Percentiles rank a stretch among this genome's conserved stretches.
These are phyloP conservation scores for Candida pseudoglaebosa DNA, from an alignment of 805 yeast genomes.

Conservation along the genomic window DNA sequence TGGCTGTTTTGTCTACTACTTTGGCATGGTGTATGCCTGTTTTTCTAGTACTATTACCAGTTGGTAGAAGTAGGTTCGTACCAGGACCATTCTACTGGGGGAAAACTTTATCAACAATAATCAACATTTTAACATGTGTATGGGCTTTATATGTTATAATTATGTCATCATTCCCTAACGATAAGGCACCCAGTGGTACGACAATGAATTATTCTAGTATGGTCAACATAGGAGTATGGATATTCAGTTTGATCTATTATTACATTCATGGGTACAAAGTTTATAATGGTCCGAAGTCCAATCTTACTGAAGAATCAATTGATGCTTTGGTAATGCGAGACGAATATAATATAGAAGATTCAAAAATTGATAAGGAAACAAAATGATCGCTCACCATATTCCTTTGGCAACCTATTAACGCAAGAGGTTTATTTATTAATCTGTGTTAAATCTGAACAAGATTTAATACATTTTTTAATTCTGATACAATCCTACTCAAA, in stretches of 20 bases:
- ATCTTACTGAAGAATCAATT: constrained; percentile 13
- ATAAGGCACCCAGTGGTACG: constrained; percentile 32
- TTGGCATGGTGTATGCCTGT: constrained; percentile 59
- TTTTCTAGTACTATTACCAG: constrained; percentile 46
- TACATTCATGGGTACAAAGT: constrained; percentile 47
- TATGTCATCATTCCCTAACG: constrained; percentile 60
- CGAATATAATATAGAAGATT: too few species aligned
- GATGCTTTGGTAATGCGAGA: background rate
- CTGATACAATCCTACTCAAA: too few species aligned
- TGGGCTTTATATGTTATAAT: constrained; percentile 53
- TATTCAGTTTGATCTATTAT: constrained; percentile 50
- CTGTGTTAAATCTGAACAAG: too few species aligned
- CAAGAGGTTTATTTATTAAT: too few species aligned
- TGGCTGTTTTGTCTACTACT: constrained; percentile 56
- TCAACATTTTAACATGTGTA: constrained; percentile 40
- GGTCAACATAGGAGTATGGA: constrained; percentile 59
- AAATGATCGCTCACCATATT: too few species aligned
- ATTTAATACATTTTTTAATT: too few species aligned
- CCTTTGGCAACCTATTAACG: too few species aligned
- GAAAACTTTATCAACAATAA: constrained; percentile 33
- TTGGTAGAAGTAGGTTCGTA: constrained; percentile 43
- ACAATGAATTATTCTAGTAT: constrained; percentile 71
- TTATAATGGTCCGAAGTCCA: constrained; percentile 52
- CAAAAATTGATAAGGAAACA: too few species aligned
- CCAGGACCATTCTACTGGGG: constrained; percentile 69